These are phyloP conservation scores for Phytophthora parvispora DNA, from an alignment of 352 stramenopile genomes.

Conservation along the genomic window DNA sequence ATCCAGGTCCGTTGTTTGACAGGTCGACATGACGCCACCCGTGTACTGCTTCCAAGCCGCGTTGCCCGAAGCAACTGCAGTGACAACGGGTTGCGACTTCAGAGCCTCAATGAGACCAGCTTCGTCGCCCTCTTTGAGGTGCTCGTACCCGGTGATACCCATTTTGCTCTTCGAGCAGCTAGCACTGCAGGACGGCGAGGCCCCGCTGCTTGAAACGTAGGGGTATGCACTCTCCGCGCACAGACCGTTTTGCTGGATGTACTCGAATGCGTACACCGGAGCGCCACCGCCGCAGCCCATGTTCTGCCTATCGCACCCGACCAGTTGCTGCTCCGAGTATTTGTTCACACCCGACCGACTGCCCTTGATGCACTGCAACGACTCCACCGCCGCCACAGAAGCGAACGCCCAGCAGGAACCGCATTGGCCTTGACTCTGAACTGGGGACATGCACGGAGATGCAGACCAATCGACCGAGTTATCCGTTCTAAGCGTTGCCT, in stretches of 20 bases:
- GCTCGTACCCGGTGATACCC: constrained; percentile 61
- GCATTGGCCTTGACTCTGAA: constrained; percentile 98
- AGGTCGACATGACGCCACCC: constrained; percentile 85
- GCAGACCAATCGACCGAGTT: constrained; percentile 50
- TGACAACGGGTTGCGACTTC: constrained; percentile 92
- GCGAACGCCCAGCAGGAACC: constrained; percentile 98
- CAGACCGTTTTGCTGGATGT: constrained; percentile 88
- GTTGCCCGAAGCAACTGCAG: constrained; percentile 95
- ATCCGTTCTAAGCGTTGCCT: constrained; percentile 5
- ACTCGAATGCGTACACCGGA: constrained; percentile 92
- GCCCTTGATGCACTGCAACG: constrained; percentile 82
- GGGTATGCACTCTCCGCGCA: constrained; percentile 76
- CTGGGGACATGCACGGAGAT: constrained; percentile 42
- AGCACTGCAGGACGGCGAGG: constrained; percentile 28
- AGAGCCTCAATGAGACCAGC: constrained; percentile 86
- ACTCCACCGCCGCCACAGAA: constrained; percentile 91
- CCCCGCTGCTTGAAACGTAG: constrained; percentile 63
- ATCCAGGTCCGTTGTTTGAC: constrained; percentile 91
- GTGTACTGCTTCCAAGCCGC: constrained; percentile 97
- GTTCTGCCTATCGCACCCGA: constrained; percentile 90
- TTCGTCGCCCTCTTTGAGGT: constrained; percentile 69
- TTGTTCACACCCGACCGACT: constrained; percentile 72
- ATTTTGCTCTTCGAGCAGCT: constrained; percentile 41
- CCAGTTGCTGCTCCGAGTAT: constrained; percentile 94
- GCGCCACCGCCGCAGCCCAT: constrained; percentile 92